Evolutionary conservation across 1,284 basidiomycete species (phyloP).

Genomic region (Cryptococcus sp.): DNA sequence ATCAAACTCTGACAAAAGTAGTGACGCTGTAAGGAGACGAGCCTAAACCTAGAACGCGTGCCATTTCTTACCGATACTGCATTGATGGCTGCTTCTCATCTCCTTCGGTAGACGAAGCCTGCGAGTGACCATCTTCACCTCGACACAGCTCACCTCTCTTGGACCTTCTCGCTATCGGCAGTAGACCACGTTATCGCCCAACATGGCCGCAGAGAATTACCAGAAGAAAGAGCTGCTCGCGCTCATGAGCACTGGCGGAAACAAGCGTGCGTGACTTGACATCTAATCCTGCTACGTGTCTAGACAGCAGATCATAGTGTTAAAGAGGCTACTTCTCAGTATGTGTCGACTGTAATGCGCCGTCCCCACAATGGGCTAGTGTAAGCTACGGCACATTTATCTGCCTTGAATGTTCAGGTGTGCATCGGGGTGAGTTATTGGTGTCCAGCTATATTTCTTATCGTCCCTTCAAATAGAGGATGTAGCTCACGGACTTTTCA

Average conservation of each 20-base stretch:
- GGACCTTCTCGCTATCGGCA: too few species aligned
- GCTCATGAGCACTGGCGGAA: conserved; percentile 70
- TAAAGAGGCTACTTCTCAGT: conserved; percentile 31
- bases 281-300: background rate
- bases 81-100: background rate
- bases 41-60: too few species aligned
- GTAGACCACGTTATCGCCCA: too few species aligned
- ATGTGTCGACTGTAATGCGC: conserved; percentile 79
- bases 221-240: conserved; percentile 65
- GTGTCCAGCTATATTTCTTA: background rate
- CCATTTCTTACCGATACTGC: background rate
- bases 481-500: background rate
- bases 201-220: conserved; percentile 64
- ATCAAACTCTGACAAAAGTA: too few species aligned
- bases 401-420: conserved; percentile 86
- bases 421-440: conserved; percentile 69
- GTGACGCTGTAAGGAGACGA: too few species aligned
- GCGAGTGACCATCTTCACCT: too few species aligned
- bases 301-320: background rate
- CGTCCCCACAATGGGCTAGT: conserved; percentile 90
- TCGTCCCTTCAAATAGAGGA: background rate
- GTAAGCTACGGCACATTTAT: conserved; percentile 69
- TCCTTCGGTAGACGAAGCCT: too few species aligned
- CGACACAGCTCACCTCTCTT: too few species aligned
- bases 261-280: conserved; percentile 58